Conservation (phyloP, 2,329 filamentous ascomycete species). For the Botryotinia calthae region DNA sequence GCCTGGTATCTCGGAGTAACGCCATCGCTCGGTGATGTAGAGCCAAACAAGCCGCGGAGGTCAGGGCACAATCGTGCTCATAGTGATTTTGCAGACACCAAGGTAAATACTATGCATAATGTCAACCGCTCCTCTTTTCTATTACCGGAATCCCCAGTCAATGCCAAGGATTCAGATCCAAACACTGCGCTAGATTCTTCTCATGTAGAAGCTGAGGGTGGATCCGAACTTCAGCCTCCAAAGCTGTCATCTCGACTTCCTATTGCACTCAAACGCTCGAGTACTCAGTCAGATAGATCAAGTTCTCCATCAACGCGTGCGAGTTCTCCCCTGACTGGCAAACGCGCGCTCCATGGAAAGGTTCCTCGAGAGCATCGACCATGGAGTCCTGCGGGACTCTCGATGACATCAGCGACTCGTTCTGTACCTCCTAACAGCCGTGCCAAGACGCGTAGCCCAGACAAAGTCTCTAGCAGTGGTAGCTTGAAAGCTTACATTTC, state of each 20-base stretch:
- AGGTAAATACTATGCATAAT: conserved; percentile 33
- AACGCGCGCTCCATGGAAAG: conserved; percentile 40
- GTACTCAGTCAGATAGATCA: conserved; percentile 46
- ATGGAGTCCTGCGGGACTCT: conserved; percentile 33
- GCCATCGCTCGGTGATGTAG: conserved; percentile 43
- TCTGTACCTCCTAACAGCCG: conserved; percentile 43
- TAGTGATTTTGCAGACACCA: conserved; percentile 55
- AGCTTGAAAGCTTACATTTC: conserved; percentile 74
- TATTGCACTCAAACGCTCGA: conserved; percentile 31
- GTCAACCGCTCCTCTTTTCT: conserved; percentile 16
- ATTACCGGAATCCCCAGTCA: conserved; percentile 7
- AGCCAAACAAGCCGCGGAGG: conserved; percentile 29
- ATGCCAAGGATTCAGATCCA: background rate
- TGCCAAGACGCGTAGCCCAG: conserved; percentile 29
- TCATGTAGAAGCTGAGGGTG: background rate
- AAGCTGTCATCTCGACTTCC: conserved; percentile 33
- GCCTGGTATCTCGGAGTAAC: conserved; percentile 59
- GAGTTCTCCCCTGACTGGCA: conserved; percentile 51
- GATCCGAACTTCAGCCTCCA: background rate
- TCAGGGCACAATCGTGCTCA: conserved; percentile 52
- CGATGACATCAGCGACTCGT: conserved; percentile 28
- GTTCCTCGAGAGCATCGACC: conserved; percentile 30
- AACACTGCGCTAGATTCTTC: background rate
- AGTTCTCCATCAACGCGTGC: conserved; percentile 33
- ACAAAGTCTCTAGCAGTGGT: conserved; percentile 44